Evolutionary conservation across 495 filamentous ascomycete species (phyloP).

Genomic region (Neurospora sp.): DNA sequence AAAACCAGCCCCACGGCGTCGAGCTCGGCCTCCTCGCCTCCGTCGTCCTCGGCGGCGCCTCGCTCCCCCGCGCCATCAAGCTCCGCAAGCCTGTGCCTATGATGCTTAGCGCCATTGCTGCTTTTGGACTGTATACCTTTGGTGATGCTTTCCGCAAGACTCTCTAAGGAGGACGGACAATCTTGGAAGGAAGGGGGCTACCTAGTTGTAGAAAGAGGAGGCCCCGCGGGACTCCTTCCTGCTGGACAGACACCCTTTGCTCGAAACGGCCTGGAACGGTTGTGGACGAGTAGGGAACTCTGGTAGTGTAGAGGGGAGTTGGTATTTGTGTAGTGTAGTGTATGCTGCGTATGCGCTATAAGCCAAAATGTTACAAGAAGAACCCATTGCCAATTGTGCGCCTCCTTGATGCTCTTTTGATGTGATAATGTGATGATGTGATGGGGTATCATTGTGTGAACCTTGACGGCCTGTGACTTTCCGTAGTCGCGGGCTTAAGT

Average conservation of each 20-base stretch:
- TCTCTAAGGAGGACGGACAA: constrained; percentile 9
- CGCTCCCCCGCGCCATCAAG: constrained; percentile 74
- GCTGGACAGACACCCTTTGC: no score
- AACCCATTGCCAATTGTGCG: not conserved
- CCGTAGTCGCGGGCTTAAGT: no score
- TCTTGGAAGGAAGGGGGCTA: not conserved
- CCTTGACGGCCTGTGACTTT: not conserved
- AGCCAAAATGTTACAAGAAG: not conserved
- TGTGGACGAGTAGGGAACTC: no score
- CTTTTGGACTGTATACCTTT: constrained; percentile 50
- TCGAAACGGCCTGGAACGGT: no score
- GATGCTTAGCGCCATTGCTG: constrained; percentile 54
- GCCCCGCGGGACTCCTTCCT: not conserved
- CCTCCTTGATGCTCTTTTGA: not conserved
- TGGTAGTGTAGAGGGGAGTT: not conserved
- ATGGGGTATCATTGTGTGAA: not conserved
- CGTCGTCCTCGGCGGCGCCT: constrained; percentile 66
- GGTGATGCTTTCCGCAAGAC: constrained; percentile 42
- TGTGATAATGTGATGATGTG: not conserved
- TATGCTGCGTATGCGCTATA: not conserved
- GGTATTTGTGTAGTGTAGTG: not conserved
- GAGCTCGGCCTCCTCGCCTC: constrained; percentile 74
- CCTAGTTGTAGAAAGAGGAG: not conserved
- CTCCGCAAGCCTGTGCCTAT: constrained; percentile 68
- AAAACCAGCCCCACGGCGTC: constrained; percentile 56